A percentile compares a stretch with the other conserved stretches of the same genome.
These are phyloP conservation scores for Pisolithus microcarpus DNA, from an alignment of 768 basidiomycete genomes.

Conservation along the genomic window DNA sequence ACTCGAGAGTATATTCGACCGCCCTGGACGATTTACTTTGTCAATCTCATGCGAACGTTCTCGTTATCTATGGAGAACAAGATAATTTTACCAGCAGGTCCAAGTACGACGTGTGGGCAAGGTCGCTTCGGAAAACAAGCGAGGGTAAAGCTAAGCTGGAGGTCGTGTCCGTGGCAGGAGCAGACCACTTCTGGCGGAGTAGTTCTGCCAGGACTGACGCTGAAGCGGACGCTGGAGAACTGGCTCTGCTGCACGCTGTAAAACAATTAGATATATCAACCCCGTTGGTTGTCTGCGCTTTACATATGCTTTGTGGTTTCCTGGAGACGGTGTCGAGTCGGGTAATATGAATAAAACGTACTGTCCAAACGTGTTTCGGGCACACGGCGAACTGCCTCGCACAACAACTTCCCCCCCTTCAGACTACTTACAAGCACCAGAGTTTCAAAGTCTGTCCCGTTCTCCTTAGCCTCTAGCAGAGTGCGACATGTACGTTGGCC, in stretches of 20 bases:
- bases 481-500: constrained; percentile 18
- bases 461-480: constrained; percentile 13
- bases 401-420: constrained; percentile 13
- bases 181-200: constrained; percentile 64
- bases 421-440: neutral
- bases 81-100: constrained; percentile 63
- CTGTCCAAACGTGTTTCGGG: too few species aligned
- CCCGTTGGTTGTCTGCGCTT: too few species aligned
- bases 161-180: constrained; percentile 37
- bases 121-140: constrained; percentile 27
- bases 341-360: neutral
- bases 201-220: constrained; percentile 13
- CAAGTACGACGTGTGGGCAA: constrained; percentile 51
- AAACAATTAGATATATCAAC: neutral
- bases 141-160: constrained; percentile 22
- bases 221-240: constrained; percentile 14
- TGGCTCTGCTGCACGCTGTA: constrained; percentile 14
- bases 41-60: constrained; percentile 41
- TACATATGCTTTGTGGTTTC: too few species aligned
- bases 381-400: constrained; percentile 13
- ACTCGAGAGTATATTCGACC: constrained; percentile 44
- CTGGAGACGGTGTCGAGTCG: neutral
- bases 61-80: constrained; percentile 58
- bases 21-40: constrained; percentile 45
- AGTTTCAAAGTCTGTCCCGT: constrained; percentile 1